A percentile compares a stretch with the other conserved stretches of the same genome.
Conservation (phyloP, 2,329 filamentous ascomycete species). For the Zalaria obscura region DNA sequence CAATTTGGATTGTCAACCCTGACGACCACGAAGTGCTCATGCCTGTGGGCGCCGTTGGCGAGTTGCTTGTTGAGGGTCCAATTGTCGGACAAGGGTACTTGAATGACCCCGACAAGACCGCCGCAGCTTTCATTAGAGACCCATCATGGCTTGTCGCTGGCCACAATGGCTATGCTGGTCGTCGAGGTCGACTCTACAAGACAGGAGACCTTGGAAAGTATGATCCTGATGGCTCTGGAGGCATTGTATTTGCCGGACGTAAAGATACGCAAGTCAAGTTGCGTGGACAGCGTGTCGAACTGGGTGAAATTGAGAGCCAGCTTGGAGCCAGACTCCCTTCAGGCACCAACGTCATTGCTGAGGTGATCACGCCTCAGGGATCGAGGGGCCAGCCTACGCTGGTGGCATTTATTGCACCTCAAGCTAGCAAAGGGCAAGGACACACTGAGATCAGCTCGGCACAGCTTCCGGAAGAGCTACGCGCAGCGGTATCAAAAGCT, state of each 20-base stretch:
- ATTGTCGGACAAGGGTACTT: slow-evolving; percentile 32
- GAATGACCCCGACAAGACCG: slow-evolving; percentile 15
- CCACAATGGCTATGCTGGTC: slow-evolving; percentile 13
- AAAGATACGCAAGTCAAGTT: slow-evolving; percentile 58
- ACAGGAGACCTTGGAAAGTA: slow-evolving; percentile 47
- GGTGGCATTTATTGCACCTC: slow-evolving; percentile 7
- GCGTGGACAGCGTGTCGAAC: slow-evolving; percentile 49
- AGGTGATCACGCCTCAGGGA: slow-evolving; percentile 27
- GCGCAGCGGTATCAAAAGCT: slow-evolving; percentile 11
- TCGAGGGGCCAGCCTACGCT: slow-evolving; percentile 5
- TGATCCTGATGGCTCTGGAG: slow-evolving; percentile 32
- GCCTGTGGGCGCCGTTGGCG: slow-evolving; percentile 31
- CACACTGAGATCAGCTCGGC: slow-evolving; percentile 2
- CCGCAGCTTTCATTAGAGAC: slow-evolving; percentile 16
- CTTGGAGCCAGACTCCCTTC: slow-evolving; percentile 19
- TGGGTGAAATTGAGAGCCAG: slow-evolving; percentile 36
- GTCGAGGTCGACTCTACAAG: slow-evolving; percentile 38
- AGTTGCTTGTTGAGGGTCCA: slow-evolving; percentile 32
- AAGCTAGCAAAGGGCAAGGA: not conserved
- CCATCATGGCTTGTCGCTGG: slow-evolving; percentile 11
- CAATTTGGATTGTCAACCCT: slow-evolving; percentile 18
- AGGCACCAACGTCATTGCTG: slow-evolving; percentile 29
- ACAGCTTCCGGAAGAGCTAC: slow-evolving; percentile 7
- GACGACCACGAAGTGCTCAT: slow-evolving; percentile 15
- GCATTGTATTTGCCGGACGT: slow-evolving; percentile 45